Evolutionary conservation across 148 eudicot genomes (phyloP).

Genomic region (Arbutus unedo): DNA sequence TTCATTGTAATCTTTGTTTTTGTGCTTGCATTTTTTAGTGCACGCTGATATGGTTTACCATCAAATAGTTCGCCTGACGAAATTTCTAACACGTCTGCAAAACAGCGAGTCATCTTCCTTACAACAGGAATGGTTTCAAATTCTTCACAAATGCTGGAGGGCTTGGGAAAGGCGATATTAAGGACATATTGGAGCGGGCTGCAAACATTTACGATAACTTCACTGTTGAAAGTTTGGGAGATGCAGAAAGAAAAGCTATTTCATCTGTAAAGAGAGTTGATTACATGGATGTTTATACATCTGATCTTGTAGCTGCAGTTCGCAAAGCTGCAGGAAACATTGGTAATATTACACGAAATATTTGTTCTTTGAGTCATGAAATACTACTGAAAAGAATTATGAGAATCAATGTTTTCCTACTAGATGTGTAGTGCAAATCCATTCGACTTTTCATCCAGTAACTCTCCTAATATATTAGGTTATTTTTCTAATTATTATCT

Average conservation of each 20-base stretch:
- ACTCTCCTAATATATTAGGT: neutral
- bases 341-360: conserved; percentile 35
- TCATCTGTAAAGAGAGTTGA: conserved; percentile 60
- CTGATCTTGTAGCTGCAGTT: conserved; percentile 82
- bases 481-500: neutral
- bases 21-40: neutral
- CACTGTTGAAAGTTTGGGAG: conserved; percentile 46
- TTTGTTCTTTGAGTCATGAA: neutral
- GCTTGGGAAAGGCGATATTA: conserved; percentile 86
- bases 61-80: conserved; percentile 10
- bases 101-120: conserved; percentile 99
- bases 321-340: conserved; percentile 86
- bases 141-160: conserved; percentile 97
- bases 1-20: neutral
- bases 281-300: conserved; percentile 82
- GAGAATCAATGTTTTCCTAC: neutral
- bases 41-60: neutral
- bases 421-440: neutral
- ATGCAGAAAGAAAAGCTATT: conserved; percentile 48
- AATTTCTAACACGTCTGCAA: conserved; percentile 13
- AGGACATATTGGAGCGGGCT: conserved; percentile 86
- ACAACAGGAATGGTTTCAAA: conserved; percentile 92
- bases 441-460: neutral
- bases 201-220: conserved; percentile 58
- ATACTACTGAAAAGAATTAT: neutral